These are phyloP conservation scores for Noccaea bulbosa DNA, from an alignment of 345 rosid species.

Conservation along the genomic window DNA sequence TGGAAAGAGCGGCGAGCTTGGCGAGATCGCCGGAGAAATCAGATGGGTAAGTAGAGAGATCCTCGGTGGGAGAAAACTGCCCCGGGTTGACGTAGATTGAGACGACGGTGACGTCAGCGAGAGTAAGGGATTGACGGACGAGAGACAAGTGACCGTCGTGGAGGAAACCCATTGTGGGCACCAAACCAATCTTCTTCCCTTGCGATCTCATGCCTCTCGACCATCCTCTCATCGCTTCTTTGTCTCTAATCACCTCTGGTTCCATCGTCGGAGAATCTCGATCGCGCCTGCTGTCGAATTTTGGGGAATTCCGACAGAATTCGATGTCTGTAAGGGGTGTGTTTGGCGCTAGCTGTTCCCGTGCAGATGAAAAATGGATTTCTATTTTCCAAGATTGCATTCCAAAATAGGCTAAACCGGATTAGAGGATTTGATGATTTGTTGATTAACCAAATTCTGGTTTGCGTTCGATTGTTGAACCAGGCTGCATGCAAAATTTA, in stretches of 20 bases:
- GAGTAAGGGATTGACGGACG: constrained; percentile 59
- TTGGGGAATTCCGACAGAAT: not conserved
- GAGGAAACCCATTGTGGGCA: constrained; percentile 95
- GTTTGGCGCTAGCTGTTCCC: constrained; percentile 15
- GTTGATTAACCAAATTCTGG: too few relatives aligned
- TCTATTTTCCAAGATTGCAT: not conserved
- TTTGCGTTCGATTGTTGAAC: too few relatives aligned
- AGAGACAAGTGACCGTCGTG: constrained; percentile 86
- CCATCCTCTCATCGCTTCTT: constrained; percentile 78
- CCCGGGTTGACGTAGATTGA: constrained; percentile 96
- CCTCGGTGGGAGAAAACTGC: constrained; percentile 90
- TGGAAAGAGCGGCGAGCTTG: constrained; percentile 61
- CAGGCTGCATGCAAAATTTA: too few relatives aligned
- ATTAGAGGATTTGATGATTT: too few relatives aligned
- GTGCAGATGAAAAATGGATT: not conserved
- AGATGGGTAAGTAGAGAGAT: constrained; percentile 89
- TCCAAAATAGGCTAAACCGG: too few relatives aligned
- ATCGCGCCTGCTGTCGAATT: not conserved
- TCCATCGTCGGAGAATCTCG: constrained; percentile 5
- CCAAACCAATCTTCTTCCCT: constrained; percentile 71
- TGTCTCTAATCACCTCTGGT: constrained; percentile 59
- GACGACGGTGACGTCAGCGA: constrained; percentile 61
- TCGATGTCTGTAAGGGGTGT: constrained; percentile 7
- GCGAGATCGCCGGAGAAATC: constrained; percentile 75
- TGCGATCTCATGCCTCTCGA: constrained; percentile 62